Percentiles rank a stretch among this genome's conserved stretches.
Evolutionary conservation across 139 green algal genomes (phyloP).

Genomic region (Trebouxia sp.): DNA sequence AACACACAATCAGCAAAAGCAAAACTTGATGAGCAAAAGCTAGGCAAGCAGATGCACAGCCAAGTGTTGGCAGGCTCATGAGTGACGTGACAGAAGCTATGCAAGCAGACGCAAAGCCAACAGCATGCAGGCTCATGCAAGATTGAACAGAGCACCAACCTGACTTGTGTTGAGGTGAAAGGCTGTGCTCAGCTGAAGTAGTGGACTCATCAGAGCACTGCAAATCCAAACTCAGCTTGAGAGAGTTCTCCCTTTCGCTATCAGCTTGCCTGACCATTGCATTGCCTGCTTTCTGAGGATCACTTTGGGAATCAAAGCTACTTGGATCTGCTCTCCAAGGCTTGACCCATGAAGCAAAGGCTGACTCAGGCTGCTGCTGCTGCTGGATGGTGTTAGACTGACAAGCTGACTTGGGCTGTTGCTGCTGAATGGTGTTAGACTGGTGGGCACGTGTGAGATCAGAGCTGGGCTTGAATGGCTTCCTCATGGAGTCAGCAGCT

Average conservation of each 20-base stretch:
- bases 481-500: background rate
- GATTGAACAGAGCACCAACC: no score
- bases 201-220: background rate
- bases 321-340: no score
- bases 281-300: background rate
- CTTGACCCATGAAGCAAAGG: no score
- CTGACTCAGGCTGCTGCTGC: no score
- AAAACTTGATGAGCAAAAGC: background rate
- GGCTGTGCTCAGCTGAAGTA: background rate
- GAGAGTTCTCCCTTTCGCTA: background rate
- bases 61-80: no score
- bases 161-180: background rate
- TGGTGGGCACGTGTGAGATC: no score
- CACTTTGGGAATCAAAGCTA: background rate
- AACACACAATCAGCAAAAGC: background rate
- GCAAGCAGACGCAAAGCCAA: background rate
- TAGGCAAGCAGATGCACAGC: background rate
- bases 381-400: no score
- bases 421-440: no score
- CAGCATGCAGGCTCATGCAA: no score
- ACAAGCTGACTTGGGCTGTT: no score
- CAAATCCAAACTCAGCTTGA: background rate
- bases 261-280: background rate
- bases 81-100: no score
- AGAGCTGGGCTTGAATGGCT: no score